phyloP scores from a whole-genome alignment of 2,329 filamentous ascomycete genomes.

The Aspergillus aculeatus region DNA sequence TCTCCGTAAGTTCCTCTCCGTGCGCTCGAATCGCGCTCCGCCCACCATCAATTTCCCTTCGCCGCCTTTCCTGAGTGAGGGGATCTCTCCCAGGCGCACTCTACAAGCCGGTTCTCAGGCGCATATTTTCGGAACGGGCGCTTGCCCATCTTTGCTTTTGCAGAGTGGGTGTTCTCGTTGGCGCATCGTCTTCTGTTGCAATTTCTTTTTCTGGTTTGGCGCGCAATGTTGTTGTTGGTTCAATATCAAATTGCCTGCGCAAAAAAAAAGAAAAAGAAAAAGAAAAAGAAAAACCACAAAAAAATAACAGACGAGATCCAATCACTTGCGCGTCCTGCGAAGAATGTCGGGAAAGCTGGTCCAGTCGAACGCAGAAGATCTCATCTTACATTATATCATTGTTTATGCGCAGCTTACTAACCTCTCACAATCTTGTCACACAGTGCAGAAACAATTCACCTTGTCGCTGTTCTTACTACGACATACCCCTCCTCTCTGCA shows the following conservation, averaged over 20 bases:
- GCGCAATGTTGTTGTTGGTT: background rate
- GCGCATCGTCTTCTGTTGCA: background rate
- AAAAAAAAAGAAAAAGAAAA: background rate
- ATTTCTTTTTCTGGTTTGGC: background rate
- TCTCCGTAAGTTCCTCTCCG: constrained; percentile 9
- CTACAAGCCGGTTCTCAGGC: background rate
- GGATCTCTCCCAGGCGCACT: background rate
- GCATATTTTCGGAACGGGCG: background rate
- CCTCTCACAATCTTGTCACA: background rate
- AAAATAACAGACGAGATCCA: background rate
- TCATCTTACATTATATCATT: background rate
- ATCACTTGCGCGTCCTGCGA: background rate
- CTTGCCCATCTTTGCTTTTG: background rate
- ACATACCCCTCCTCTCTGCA: background rate
- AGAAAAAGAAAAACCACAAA: background rate
- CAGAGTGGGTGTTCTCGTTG: background rate
- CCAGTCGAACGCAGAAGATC: background rate
- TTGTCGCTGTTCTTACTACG: background rate
- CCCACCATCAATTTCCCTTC: constrained; percentile 8
- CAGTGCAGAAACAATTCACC: constrained; percentile 1
- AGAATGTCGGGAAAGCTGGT: background rate
- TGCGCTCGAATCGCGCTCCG: background rate
- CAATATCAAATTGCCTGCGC: background rate
- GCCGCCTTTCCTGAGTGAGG: background rate
- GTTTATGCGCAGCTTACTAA: constrained; percentile 1